Conservation (phyloP, 2,329 filamentous ascomycete genomes). For the Dichotomopilus funicola region DNA sequence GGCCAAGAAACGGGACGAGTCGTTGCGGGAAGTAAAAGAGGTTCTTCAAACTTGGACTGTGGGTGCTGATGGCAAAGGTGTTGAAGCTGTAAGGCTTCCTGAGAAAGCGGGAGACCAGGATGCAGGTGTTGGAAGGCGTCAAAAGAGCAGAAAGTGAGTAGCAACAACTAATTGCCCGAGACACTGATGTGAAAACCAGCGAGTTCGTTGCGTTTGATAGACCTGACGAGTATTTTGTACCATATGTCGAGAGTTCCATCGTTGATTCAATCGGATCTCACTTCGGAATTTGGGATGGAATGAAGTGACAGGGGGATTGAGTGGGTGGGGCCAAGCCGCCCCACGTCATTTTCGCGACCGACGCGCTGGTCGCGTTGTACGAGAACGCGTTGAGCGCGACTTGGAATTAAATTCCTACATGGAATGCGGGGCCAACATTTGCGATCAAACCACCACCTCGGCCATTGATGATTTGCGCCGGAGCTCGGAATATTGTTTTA, state of each 20-base stretch:
- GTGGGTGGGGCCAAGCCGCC: background rate
- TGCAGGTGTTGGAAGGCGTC: slow-evolving; percentile 17
- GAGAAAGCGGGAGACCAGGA: background rate
- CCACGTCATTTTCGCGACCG: slow-evolving; percentile 9
- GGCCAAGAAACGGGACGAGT: slow-evolving; percentile 57
- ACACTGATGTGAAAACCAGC: background rate
- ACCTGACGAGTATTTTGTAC: too few relatives aligned
- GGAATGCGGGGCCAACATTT: background rate
- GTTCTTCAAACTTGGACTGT: slow-evolving; percentile 68
- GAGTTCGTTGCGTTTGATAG: too few relatives aligned
- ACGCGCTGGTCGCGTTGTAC: slow-evolving; percentile 9
- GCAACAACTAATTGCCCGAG: background rate
- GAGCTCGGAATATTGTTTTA: too few relatives aligned
- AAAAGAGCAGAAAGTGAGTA: slow-evolving; percentile 9
- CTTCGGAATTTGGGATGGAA: too few relatives aligned
- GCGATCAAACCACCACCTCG: background rate
- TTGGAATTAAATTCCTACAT: background rate
- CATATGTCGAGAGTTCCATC: too few relatives aligned
- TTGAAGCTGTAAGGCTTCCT: slow-evolving; percentile 6
- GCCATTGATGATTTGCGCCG: too few relatives aligned
- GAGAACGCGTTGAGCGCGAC: slow-evolving; percentile 6
- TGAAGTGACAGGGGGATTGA: background rate
- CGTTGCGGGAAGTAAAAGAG: slow-evolving; percentile 58
- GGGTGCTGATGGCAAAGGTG: slow-evolving; percentile 31
- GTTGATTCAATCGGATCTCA: too few relatives aligned